These are phyloP conservation scores for Aspergillus nanangensis DNA, from an alignment of 495 filamentous ascomycete species.

Conservation along the genomic window DNA sequence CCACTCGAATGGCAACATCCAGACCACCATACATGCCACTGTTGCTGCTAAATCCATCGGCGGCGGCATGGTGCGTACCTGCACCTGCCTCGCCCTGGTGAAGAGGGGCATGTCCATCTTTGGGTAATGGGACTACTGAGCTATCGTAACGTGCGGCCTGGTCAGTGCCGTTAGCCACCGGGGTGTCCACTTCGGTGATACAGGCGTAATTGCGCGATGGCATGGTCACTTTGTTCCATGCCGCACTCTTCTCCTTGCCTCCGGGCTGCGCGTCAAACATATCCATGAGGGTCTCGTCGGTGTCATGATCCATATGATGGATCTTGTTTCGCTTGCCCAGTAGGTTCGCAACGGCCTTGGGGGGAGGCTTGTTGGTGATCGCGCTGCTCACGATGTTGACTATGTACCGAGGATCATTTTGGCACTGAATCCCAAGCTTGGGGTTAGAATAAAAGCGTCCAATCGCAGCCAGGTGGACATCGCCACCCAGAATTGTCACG, in stretches of 20 bases:
- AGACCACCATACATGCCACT: slow-evolving; percentile 55
- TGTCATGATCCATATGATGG: slow-evolving; percentile 79
- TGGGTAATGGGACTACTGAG: slow-evolving; percentile 29
- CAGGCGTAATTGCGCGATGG: slow-evolving; percentile 84
- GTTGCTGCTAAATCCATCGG: slow-evolving; percentile 46
- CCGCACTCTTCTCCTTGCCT: slow-evolving; percentile 56
- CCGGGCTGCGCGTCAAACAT: slow-evolving; percentile 85
- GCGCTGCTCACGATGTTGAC: slow-evolving; percentile 70
- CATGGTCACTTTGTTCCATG: slow-evolving; percentile 81
- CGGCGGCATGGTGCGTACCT: slow-evolving; percentile 62
- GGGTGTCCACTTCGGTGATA: slow-evolving; percentile 59
- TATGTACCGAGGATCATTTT: slow-evolving; percentile 68
- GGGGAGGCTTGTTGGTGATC: slow-evolving; percentile 94
- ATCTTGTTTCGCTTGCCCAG: slow-evolving; percentile 84
- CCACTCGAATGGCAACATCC: slow-evolving; percentile 64
- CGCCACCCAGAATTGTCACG: slow-evolving; percentile 78
- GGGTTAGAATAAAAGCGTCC: slow-evolving; percentile 72
- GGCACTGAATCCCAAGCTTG: slow-evolving; percentile 53
- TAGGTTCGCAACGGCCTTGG: slow-evolving; percentile 82
- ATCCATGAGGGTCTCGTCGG: slow-evolving; percentile 83
- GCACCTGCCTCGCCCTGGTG: slow-evolving; percentile 59
- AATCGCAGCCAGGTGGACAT: slow-evolving; percentile 71
- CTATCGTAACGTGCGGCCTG: slow-evolving; percentile 7
- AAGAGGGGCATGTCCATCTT: slow-evolving; percentile 62
- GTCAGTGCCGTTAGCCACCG: slow-evolving; percentile 21